Conservation (phyloP, 148 eudicot genomes). For the Cornus florida region DNA sequence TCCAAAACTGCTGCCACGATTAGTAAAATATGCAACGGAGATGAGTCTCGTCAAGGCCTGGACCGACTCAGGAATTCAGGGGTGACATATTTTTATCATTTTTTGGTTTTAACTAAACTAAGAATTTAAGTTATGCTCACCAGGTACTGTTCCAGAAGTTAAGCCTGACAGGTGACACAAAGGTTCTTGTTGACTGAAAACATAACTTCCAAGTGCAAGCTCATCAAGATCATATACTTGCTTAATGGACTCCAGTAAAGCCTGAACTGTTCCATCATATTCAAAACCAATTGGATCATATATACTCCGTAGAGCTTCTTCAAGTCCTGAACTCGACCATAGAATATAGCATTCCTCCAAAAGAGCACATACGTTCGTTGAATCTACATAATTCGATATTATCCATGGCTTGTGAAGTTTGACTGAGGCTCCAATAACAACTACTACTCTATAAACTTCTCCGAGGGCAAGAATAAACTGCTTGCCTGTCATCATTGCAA, state of each 20-base stretch:
- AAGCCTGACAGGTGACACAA: constrained; percentile 61
- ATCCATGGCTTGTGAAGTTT: constrained; percentile 72
- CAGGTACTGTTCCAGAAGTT: constrained; percentile 51
- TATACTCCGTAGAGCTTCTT: constrained; percentile 49
- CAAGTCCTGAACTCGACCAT: constrained; percentile 70
- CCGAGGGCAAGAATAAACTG: constrained; percentile 55
- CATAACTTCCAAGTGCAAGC: constrained; percentile 35
- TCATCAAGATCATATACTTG: constrained; percentile 43
- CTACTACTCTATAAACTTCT: constrained; percentile 69
- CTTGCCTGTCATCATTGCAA: constrained; percentile 53
- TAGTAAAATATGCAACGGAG: neutral
- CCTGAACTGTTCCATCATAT: constrained; percentile 28
- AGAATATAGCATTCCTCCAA: constrained; percentile 58
- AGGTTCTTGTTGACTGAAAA: constrained; percentile 36
- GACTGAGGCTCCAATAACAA: constrained; percentile 57
- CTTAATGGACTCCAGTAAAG: constrained; percentile 51
- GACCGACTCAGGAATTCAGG: neutral
- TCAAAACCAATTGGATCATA: constrained; percentile 29
- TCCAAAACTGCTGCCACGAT: neutral
- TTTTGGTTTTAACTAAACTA: neutral
- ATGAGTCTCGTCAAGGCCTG: neutral
- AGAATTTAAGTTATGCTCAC: constrained; percentile 31
- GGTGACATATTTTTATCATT: neutral
- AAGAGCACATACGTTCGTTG: constrained; percentile 24
- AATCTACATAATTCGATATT: constrained; percentile 28